Evolutionary conservation across 768 basidiomycete species (phyloP), one percentile per base, ranked within the genome.

Genomic region (Cytidiella melzeri): DNA sequence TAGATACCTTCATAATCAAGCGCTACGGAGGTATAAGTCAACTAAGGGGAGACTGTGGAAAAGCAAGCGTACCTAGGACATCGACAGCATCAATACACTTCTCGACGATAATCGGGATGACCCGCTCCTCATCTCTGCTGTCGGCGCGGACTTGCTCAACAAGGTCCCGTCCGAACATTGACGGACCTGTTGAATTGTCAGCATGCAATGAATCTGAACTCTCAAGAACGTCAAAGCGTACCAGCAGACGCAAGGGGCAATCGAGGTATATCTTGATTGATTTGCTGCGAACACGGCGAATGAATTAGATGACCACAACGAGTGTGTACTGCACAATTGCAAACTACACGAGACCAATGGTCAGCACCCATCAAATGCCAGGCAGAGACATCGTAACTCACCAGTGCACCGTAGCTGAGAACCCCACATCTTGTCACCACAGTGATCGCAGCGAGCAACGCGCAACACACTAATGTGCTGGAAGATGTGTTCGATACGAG

Each of bases 341-440:
- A 98, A 24, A 70, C 94, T 95, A 36, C 18, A 9, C 25, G 18
- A 48, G 19, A 43, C 34, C 2, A 9, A 5, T 11, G 7, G 21
- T 30, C 25, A 2, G 41, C 18, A n/a, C 25, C 34, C 13, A 53
- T 42, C 13, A 45, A n/a, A 43, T 25, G 38, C 28, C 48, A 51
- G 25, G 40, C 21, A 7, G 9, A 41, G 10, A 23, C 40, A 23
- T 41, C 21, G 39, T 19, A 15, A 18, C 91, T 63, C 62, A 92
- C 95, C 75, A 56, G 84, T 79, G 63, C 96, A 99, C 26, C 90
- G 84, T 46, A 90, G 74, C 62, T 94, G 92, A n/a, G 93, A 81
- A 5, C 95, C 95, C 93, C 94, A 99, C 83, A 98, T 83, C 73
- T 98, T 99, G 63, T 98, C 96, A 27, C 84, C 85, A 62, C 96